Evolutionary conservation across 2,329 filamentous ascomycete species (phyloP).

Genomic region (Cercospora beticola): DNA sequence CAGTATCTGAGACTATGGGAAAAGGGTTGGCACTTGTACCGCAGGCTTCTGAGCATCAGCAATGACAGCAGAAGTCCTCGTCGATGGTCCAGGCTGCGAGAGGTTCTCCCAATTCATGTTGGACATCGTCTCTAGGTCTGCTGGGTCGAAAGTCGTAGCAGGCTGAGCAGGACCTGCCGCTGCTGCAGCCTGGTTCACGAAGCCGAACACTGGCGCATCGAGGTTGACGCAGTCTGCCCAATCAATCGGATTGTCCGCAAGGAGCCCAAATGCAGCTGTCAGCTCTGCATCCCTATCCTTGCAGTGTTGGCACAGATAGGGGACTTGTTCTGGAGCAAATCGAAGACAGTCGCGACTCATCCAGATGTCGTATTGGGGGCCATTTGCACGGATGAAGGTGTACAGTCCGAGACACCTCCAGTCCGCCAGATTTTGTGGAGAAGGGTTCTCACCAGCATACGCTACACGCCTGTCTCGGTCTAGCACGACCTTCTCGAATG

Average conservation of each 20-base stretch:
- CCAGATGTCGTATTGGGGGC: slow-evolving; percentile 9
- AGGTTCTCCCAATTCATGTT: not conserved
- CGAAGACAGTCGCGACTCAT: slow-evolving; percentile 12
- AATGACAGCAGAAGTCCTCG: not conserved
- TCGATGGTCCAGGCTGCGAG: not conserved
- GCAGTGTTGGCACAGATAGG: slow-evolving; percentile 15
- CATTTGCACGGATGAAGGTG: slow-evolving; percentile 11
- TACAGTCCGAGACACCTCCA: slow-evolving; percentile 16
- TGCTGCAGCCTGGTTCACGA: not conserved
- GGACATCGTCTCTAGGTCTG: not conserved
- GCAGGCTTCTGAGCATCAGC: not conserved
- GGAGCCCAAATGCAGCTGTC: not conserved
- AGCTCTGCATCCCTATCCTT: slow-evolving; percentile 9
- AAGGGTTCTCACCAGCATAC: not conserved
- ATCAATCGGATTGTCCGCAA: not conserved
- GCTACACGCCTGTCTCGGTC: slow-evolving; percentile 4
- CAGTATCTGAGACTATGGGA: not conserved
- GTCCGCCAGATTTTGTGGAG: slow-evolving; percentile 1
- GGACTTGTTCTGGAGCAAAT: slow-evolving; percentile 5
- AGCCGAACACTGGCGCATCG: not conserved
- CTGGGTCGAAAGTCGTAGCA: not conserved
- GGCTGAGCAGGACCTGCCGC: not conserved
- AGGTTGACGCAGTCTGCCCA: not conserved
- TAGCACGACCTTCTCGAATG: slow-evolving; percentile 7
- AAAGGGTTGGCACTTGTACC: not conserved